Evolutionary conservation across 2,329 filamentous ascomycete species (phyloP), one percentile per base, ranked within the genome.

Genomic region (Sarocladium strictum): DNA sequence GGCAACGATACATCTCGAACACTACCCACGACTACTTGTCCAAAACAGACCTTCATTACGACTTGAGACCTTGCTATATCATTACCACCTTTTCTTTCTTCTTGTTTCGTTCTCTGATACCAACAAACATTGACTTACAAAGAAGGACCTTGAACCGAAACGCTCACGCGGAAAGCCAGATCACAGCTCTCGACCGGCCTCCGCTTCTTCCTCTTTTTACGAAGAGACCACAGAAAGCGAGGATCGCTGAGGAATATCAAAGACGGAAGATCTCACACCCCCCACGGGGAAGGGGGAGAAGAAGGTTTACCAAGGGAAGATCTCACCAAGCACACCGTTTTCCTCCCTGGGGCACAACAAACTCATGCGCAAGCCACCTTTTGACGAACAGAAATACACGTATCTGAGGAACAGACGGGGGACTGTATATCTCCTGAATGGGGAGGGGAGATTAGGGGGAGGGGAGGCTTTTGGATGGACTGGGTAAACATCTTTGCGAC

Each of bases 1-100:
- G 47, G 47, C 47, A 35, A 51, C 47, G 47, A 51, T 35, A n/a
- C 27, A 51, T 23, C 23, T 51, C 43, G 43, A n/a, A 47, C 43
- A 51, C 27, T 51, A 51, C 17, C n/a, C n/a, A n/a, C n/a, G n/a
- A n/a, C n/a, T n/a, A n/a, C n/a, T n/a, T n/a, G n/a, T n/a, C n/a
- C n/a, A n/a, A n/a, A n/a, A n/a, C n/a, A n/a, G n/a, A n/a, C n/a
- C n/a, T n/a, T n/a, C n/a, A n/a, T n/a, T n/a, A n/a, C n/a, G 10
- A 40, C 37, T 10, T 9, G 32, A 33, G 9, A 15, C 15, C 15
- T 33, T 12, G 10, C 10, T n/a, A 40, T 17, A 40, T n/a, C n/a
- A 40, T 24, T 43, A 15, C 17, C 17, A 43, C 5, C 40, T 11
- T 19, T 40, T 12, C 17, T 17, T 6, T 19, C 37, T 17, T n/a